Evolutionary conservation across 768 basidiomycete genomes (phyloP), one percentile per base, ranked within the genome.

Genomic region (Cyclocybe aegerita): DNA sequence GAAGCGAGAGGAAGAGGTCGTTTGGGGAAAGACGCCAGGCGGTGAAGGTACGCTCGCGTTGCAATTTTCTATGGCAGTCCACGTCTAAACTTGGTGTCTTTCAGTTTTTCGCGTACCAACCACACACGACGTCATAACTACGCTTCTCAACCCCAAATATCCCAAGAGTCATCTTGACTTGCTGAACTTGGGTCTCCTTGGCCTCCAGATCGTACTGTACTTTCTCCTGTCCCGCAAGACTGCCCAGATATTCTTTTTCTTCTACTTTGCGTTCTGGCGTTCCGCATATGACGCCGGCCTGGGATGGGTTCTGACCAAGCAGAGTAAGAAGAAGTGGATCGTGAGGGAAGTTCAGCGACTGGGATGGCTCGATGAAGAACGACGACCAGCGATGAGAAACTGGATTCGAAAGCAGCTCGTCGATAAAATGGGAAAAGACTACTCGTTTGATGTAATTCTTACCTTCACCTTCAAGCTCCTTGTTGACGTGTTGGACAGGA

Each of bases 261-360:
- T 88, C 52, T 96, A 95, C 68, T 98, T 99, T 63, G 84, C 84
- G 8, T 91, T 98, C 67, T 99, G 95, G 93, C 76, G 97, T 2
- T 78, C 81, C 3, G 86, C 90, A 8, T 99, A 99, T 64, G 91
- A 99, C 66, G 86, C 81, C 31, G 96, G 96, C 0, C 80, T 99
- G 40, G 97, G 94, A 0, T 97, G 89, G 86, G 81, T 98, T 9
- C 75, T 99, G 50, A 92, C 92, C 8, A 89, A 90, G 66, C 97
- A 99, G 70, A 96, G 93, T 76, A 95, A 96, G 74, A 86, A 83
- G 70, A 88, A 83, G 61, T 98, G 93, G 90, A 91, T 99, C 58
- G 93, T 97, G 39, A 76, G 82, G 30, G 82, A 87, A 59, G 77
- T 98, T 1, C 81, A 88, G 49, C 73, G 78, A 4, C 70, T 83